Conservation (phyloP, 306 rosid species). For the Vicia villosa region DNA sequence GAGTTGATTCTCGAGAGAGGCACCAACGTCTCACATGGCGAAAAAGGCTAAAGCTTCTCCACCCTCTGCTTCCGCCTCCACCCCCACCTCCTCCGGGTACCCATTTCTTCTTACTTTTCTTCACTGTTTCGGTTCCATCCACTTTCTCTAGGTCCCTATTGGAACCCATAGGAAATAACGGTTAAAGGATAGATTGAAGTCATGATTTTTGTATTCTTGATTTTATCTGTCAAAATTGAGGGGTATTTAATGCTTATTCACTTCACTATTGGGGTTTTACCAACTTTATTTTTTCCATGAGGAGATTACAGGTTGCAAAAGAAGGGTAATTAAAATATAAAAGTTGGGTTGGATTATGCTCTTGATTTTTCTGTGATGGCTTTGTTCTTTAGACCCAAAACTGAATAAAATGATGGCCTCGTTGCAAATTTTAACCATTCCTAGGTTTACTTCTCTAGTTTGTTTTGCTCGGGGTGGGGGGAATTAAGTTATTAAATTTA, state of each 20-base stretch:
- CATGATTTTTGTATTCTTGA: not conserved
- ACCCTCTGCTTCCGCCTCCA: conserved; percentile 35
- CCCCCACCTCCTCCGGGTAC: conserved; percentile 44
- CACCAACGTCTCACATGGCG: conserved; percentile 37
- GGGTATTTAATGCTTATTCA: not conserved
- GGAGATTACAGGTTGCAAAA: too few species aligned
- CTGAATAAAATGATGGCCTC: not conserved
- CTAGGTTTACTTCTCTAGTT: too few species aligned
- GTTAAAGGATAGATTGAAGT: not conserved
- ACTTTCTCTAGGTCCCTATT: conserved; percentile 24
- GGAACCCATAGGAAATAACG: conserved; percentile 23
- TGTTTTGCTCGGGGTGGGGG: too few species aligned
- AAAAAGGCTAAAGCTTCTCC: conserved; percentile 44
- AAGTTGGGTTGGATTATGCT: too few species aligned
- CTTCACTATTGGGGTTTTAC: not conserved
- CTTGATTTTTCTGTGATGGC: too few species aligned
- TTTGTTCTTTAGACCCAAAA: conserved; percentile 18
- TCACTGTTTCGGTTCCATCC: conserved; percentile 26
- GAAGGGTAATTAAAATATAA: too few species aligned
- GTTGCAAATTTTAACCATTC: not conserved
- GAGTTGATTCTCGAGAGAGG: not conserved
- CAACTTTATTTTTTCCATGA: not conserved
- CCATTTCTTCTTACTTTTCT: not conserved
- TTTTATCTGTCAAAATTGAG: conserved; percentile 11
- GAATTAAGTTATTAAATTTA: too few species aligned